Evolutionary conservation across 1,284 basidiomycete genomes (phyloP), one percentile per base, ranked within the genome.

Genomic region (Anthracocystis walkeri): DNA sequence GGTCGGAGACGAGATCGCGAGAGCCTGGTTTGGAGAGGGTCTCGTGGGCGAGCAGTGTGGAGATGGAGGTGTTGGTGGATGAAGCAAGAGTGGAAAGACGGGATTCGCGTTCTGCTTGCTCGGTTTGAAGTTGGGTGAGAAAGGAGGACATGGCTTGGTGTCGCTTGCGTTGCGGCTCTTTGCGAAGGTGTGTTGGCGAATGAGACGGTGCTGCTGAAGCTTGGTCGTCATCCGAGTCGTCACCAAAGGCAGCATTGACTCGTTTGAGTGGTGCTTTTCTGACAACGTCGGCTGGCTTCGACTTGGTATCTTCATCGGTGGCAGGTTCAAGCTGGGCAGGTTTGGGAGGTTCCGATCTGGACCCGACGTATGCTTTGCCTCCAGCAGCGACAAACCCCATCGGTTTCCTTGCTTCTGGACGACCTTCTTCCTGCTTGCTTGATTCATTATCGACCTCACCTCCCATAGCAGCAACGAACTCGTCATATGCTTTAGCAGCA

Each of bases 91-190:
- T 42, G 12, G 66, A 66, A 7, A 92, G 91, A 73, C 92, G 90
- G 27, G 91, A 91, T 86, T 98, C 96, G 58, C 96, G 88, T 69
- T 92, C 89, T 16, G 92, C 92, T 86, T 98, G 95, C 57, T 97
- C 94, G 41, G 69, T 53, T 40, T 80, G 78, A 4, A 82, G 63
- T 53, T 82, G 65, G 38, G 66, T 64, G 14, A 78, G 61, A 23
- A 82, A 82, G 38, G 65, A 63, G 14, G 65, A 59, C 78, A 82
- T 82, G 23, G 73, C 77, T 31, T 61, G 61, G 14, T 25, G 45
- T 25, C 75, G 55, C 44, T 74, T 74, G 21, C 56, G 48, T 79
- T 53, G 72, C 7, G 78, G 68, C 14, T 75, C 71, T n/a, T 57
- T 60, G 21, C 55, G 42, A 1, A 45, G n/a, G 23, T 42, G 33